A percentile compares a stretch with the other conserved stretches of the same genome.
Conservation (phyloP, 1,139 yeast species). For the Lizanozyma gosingica region DNA sequence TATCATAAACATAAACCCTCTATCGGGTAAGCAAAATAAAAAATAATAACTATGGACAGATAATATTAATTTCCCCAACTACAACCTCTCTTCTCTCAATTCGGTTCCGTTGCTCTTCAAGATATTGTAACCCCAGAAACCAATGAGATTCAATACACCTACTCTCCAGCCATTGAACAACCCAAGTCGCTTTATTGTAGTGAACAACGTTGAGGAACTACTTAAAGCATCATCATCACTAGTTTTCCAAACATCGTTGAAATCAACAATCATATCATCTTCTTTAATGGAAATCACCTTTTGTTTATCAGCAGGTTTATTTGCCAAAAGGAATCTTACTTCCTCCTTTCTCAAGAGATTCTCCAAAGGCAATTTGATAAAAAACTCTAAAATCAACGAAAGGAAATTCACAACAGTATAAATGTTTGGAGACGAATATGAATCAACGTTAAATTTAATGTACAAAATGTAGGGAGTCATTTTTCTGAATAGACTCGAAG, state of each 20-base stretch:
- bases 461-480: slow-evolving; percentile 69
- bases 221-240: slow-evolving; percentile 24
- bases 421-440: slow-evolving; percentile 53
- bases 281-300: slow-evolving; percentile 31
- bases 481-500: slow-evolving; percentile 53
- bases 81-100: slow-evolving; percentile 32
- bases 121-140: slow-evolving; percentile 76
- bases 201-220: slow-evolving; percentile 22
- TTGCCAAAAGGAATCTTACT: slow-evolving; percentile 47
- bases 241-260: slow-evolving; percentile 18
- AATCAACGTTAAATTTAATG: slow-evolving; percentile 59
- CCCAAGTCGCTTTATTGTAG: slow-evolving; percentile 22
- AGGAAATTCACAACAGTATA: slow-evolving; percentile 46
- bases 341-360: slow-evolving; percentile 81
- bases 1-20: too few relatives aligned
- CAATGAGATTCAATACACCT: slow-evolving; percentile 67
- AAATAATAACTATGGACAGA: too few relatives aligned
- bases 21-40: too few relatives aligned
- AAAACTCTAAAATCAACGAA: slow-evolving; percentile 57
- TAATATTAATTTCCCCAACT: too few relatives aligned
- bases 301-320: slow-evolving; percentile 26
- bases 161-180: slow-evolving; percentile 91
- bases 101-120: slow-evolving; percentile 43
- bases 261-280: slow-evolving; percentile 43
- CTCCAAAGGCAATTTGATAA: slow-evolving; percentile 78